Evolutionary conservation across 169 alveolate species (phyloP).

Genomic region (Plasmodium blacklocki): DNA sequence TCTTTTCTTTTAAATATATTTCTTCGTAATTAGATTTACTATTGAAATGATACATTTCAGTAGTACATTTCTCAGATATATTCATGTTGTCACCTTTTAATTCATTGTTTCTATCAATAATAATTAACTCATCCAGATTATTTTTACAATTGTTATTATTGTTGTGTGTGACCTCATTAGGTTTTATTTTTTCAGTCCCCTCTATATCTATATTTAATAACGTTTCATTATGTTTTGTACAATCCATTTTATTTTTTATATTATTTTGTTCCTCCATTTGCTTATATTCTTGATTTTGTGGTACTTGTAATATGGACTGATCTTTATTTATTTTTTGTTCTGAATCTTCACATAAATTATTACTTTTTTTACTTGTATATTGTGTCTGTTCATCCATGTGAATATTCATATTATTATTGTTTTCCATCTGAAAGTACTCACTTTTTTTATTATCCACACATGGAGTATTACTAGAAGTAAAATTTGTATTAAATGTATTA

Average conservation of each 20-base stretch:
- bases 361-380: background rate
- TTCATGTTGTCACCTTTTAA: background rate
- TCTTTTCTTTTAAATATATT: background rate
- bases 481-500: slow-evolving; percentile 8
- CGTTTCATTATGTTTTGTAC: too few species aligned
- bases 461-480: background rate
- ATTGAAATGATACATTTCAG: background rate
- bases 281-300: too few species aligned
- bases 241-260: too few species aligned
- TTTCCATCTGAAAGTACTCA: background rate
- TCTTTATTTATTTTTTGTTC: too few species aligned
- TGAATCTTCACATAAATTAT: background rate
- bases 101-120: too few species aligned
- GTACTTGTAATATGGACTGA: too few species aligned
- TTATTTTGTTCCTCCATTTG: too few species aligned
- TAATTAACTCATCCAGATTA: too few species aligned
- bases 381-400: background rate
- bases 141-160: too few species aligned
- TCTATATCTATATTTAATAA: too few species aligned
- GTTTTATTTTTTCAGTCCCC: too few species aligned
- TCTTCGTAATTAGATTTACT: slow-evolving; percentile 11
- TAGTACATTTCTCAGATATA: background rate
- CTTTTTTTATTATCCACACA: background rate
- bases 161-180: too few species aligned
- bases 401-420: background rate